phyloP scores from a whole-genome alignment of 768 basidiomycete species.

The Boletus patriciae region DNA sequence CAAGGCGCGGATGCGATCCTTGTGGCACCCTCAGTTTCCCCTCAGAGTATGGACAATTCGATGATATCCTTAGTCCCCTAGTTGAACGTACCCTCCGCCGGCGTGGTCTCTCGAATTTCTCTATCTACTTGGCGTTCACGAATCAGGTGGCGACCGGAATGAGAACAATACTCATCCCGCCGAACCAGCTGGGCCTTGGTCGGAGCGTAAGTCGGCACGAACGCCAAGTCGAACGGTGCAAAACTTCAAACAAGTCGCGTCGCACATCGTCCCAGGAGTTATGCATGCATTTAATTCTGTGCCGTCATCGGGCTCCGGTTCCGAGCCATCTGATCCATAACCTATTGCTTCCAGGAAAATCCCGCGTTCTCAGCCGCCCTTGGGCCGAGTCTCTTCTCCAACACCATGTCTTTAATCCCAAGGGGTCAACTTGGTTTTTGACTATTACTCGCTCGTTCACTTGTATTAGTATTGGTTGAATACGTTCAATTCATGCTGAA shows the following conservation, averaged over 20 bases:
- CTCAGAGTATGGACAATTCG: constrained; percentile 35
- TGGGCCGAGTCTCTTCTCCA: constrained; percentile 24
- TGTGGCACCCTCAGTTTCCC: constrained; percentile 44
- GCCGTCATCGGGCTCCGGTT: constrained; percentile 8
- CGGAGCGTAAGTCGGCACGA: constrained; percentile 47
- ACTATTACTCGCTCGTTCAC: constrained; percentile 1
- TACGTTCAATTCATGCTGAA: background rate
- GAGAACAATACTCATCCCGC: background rate
- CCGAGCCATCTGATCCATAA: constrained; percentile 2
- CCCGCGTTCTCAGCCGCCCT: constrained; percentile 22
- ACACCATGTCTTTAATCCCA: constrained; percentile 31
- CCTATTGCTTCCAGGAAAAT: constrained; percentile 3
- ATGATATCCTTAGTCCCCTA: constrained; percentile 49
- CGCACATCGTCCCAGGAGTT: constrained; percentile 29
- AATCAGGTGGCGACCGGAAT: constrained; percentile 45
- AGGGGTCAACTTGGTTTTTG: constrained; percentile 1
- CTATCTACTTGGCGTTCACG: constrained; percentile 83
- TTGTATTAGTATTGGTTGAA: constrained; percentile 19
- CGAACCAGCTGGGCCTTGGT: constrained; percentile 30
- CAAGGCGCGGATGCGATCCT: constrained; percentile 78
- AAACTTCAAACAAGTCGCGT: constrained; percentile 42
- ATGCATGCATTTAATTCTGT: constrained; percentile 5
- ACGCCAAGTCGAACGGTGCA: constrained; percentile 55
- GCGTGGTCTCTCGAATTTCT: constrained; percentile 88
- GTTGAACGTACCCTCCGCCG: constrained; percentile 67